Conservation (phyloP, 352 stramenopile genomes). For the Globisporangium echinulatum region DNA sequence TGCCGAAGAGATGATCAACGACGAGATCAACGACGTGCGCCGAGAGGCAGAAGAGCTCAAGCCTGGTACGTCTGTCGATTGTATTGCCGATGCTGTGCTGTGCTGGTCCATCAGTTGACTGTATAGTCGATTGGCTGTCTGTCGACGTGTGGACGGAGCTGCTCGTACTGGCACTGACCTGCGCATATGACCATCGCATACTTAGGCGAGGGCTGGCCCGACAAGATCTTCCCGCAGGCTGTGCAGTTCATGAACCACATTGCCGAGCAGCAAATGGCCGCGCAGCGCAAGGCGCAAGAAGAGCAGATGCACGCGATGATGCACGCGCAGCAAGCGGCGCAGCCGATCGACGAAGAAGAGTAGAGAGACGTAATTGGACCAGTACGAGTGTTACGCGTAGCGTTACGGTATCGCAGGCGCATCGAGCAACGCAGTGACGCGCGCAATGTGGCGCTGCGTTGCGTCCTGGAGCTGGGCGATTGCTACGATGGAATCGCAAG, state of each 20-base stretch:
- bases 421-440: conserved; percentile 29
- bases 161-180: background rate
- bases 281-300: conserved; percentile 64
- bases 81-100: background rate
- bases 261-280: conserved; percentile 79
- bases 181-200: no score
- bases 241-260: conserved; percentile 89
- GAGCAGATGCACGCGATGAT: conserved; percentile 67
- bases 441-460: conserved; percentile 46
- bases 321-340: conserved; percentile 27
- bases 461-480: conserved; percentile 30
- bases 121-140: background rate
- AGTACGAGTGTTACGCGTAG: background rate
- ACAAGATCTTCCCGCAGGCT: conserved; percentile 85
- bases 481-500: background rate
- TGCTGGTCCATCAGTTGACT: background rate
- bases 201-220: conserved; percentile 72
- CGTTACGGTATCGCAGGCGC: background rate
- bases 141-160: background rate
- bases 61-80: conserved; percentile 32
- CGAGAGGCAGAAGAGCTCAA: conserved; percentile 76
- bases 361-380: conserved; percentile 24
- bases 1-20: conserved; percentile 82
- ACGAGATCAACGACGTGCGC: conserved; percentile 83
- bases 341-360: conserved; percentile 44